These are phyloP conservation scores for Tulasnella sp. DNA, from an alignment of 768 basidiomycete genomes.

Conservation along the genomic window DNA sequence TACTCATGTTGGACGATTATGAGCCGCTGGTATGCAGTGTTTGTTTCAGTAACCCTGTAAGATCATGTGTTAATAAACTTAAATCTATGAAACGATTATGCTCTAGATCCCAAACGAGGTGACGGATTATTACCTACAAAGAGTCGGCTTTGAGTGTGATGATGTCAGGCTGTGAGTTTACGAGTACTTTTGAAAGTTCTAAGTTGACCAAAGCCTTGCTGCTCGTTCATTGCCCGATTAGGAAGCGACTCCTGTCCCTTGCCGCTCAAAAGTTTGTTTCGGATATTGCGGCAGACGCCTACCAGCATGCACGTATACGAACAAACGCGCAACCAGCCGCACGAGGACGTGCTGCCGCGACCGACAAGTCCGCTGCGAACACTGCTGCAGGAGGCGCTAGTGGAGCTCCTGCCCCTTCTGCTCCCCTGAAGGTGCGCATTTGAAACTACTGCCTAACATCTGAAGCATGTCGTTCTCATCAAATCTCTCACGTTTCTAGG, in stretches of 20 bases:
- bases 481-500: slow-evolving; percentile 34
- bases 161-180: slow-evolving; percentile 67
- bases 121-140: slow-evolving; percentile 92
- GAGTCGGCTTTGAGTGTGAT: slow-evolving; percentile 90
- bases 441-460: not conserved
- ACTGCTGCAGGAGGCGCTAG: slow-evolving; percentile 30
- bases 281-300: slow-evolving; percentile 92
- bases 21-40: slow-evolving; percentile 64
- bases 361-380: no score
- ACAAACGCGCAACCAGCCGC: slow-evolving; percentile 66
- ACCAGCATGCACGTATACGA: slow-evolving; percentile 92
- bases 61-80: not conserved
- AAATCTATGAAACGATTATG: not conserved
- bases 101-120: slow-evolving; percentile 90
- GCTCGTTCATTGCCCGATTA: slow-evolving; percentile 28
- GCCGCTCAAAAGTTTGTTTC: slow-evolving; percentile 97
- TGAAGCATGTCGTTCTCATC: not conserved
- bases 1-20: slow-evolving; percentile 93
- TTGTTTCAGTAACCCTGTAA: no score
- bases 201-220: not conserved
- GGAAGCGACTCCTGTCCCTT: slow-evolving; percentile 86
- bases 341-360: slow-evolving; percentile 34
- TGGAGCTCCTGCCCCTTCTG: slow-evolving; percentile 28
- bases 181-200: not conserved
- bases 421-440: slow-evolving; percentile 3